Conservation (phyloP, 2,329 filamentous ascomycete species). For the Colletotrichum sp. region DNA sequence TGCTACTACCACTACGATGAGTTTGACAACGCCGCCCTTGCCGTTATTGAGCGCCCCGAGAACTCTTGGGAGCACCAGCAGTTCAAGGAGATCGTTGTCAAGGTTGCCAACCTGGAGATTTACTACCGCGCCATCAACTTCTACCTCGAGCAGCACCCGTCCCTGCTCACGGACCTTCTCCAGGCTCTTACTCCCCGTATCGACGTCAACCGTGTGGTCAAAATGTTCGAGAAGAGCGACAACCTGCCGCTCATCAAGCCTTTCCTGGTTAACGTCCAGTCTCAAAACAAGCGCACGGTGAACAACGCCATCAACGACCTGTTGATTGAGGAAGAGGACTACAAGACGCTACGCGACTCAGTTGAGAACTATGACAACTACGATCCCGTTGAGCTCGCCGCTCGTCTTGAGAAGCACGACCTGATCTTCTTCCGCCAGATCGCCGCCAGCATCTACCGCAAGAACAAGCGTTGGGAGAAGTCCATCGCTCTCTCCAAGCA, state of each 20-base stretch:
- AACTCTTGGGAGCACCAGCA: conserved; percentile 99
- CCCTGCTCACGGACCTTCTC: conserved; percentile 92
- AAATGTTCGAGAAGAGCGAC: conserved; percentile 98
- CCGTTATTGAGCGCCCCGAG: conserved; percentile 96
- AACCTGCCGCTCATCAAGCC: conserved; percentile 98
- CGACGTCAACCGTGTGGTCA: conserved; percentile 98
- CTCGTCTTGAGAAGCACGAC: conserved; percentile 95
- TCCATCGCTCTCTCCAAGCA: conserved; percentile 97
- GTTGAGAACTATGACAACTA: conserved; percentile 99
- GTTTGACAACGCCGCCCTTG: conserved; percentile 94
- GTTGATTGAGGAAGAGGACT: conserved; percentile 97
- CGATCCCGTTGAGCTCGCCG: conserved; percentile 89
- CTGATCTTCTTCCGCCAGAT: conserved; percentile 99
- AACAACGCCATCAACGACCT: conserved; percentile 98
- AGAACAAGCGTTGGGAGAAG: conserved; percentile 99
- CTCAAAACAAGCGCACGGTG: conserved; percentile 97
- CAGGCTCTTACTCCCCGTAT: conserved; percentile 91
- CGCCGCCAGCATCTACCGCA: conserved; percentile 97
- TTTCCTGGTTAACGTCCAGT: conserved; percentile 94
- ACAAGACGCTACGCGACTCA: conserved; percentile 97
- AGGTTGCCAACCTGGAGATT: conserved; percentile 98
- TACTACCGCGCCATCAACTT: conserved; percentile 98
- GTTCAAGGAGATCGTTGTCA: conserved; percentile 98
- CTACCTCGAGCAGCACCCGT: conserved; percentile 96
- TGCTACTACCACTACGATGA: conserved; percentile 98